Evolutionary conservation across 2,329 filamentous ascomycete genomes (phyloP).

Genomic region (Talaromyces funiculosus): DNA sequence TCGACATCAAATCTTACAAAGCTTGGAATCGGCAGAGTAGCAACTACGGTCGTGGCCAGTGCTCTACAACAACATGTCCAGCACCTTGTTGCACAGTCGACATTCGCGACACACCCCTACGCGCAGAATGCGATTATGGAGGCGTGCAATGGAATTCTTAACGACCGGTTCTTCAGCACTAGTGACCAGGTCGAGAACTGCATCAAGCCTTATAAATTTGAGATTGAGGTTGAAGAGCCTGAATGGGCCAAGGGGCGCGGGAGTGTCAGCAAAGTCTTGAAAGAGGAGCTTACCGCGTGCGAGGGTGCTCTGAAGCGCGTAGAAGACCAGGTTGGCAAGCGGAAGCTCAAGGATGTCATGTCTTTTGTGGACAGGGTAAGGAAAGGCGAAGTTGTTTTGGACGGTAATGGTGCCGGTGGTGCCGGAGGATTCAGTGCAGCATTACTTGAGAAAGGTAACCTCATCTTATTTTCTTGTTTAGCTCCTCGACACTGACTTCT

Average conservation of each 20-base stretch:
- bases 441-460: conserved; percentile 73
- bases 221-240: conserved; percentile 85
- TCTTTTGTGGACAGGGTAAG: conserved; percentile 83
- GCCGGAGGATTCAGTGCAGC: conserved; percentile 90
- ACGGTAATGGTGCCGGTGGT: conserved; percentile 75
- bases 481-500: conserved; percentile 16
- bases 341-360: conserved; percentile 86
- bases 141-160: conserved; percentile 81
- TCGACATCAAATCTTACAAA: conserved; percentile 88
- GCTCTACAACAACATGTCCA: conserved; percentile 84
- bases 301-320: conserved; percentile 70
- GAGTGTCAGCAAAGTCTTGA: conserved; percentile 73
- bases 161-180: conserved; percentile 93
- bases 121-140: conserved; percentile 89
- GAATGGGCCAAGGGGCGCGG: conserved; percentile 86
- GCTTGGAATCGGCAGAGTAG: conserved; percentile 83
- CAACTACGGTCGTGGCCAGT: conserved; percentile 83
- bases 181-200: conserved; percentile 98
- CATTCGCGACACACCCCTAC: conserved; percentile 85
- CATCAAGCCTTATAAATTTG: conserved; percentile 97
- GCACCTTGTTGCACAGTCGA: conserved; percentile 68
- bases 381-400: conserved; percentile 76
- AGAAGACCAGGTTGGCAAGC: conserved; percentile 70
- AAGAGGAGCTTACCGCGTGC: conserved; percentile 78
- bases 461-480: conserved; percentile 16